Percentiles rank a stretch among this genome's conserved stretches.
Conservation (phyloP, 176 grass and related monocot genomes). For the Oryza meyeriana region DNA sequence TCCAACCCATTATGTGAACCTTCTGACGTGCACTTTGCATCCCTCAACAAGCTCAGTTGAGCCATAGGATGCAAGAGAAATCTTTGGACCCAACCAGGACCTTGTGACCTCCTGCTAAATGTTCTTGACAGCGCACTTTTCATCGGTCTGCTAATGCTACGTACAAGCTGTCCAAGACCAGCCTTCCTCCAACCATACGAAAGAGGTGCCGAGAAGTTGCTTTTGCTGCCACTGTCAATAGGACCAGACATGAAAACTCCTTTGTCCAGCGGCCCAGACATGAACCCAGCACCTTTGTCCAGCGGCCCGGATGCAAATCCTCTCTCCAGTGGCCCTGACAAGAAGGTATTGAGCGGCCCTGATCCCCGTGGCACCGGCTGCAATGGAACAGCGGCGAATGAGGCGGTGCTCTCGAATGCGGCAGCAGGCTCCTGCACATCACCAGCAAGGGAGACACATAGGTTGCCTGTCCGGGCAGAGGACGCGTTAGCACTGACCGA, state of each 20-base stretch:
- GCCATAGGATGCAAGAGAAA: slow-evolving; percentile 70
- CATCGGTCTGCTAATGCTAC: slow-evolving; percentile 83
- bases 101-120: slow-evolving; percentile 43
- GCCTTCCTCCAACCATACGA: slow-evolving; percentile 54
- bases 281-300: slow-evolving; percentile 53
- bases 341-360: slow-evolving; percentile 67
- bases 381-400: slow-evolving; percentile 68
- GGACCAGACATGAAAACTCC: slow-evolving; percentile 83
- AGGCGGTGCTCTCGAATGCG: slow-evolving; percentile 80
- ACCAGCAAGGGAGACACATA: slow-evolving; percentile 41
- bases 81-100: slow-evolving; percentile 57
- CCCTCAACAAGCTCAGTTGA: slow-evolving; percentile 56
- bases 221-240: slow-evolving; percentile 49
- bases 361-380: slow-evolving; percentile 74
- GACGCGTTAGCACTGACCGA: slow-evolving; percentile 86
- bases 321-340: slow-evolving; percentile 84
- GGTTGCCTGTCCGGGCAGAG: slow-evolving; percentile 66
- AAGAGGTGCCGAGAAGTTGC: slow-evolving; percentile 85
- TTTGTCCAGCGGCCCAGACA: slow-evolving; percentile 82
- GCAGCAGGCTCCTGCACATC: slow-evolving; percentile 67
- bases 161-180: slow-evolving; percentile 57
- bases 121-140: slow-evolving; percentile 52
- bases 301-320: slow-evolving; percentile 75
- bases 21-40: slow-evolving; percentile 56
- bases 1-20: slow-evolving; percentile 45